phyloP scores from a whole-genome alignment of 1,284 basidiomycete genomes.

The Marasmius sp. region DNA sequence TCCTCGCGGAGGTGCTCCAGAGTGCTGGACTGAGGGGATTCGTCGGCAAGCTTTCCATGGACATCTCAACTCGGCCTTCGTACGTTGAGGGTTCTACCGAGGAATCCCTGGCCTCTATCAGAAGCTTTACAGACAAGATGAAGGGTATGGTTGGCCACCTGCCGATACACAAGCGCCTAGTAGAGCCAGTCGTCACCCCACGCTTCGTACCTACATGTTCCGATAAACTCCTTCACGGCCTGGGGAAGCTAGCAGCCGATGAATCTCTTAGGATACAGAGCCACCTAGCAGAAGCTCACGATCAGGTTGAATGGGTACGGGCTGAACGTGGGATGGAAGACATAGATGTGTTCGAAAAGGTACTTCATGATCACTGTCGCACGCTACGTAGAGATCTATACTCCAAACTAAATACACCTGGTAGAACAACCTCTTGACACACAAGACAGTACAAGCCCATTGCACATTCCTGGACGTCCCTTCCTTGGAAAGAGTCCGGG shows the following conservation, averaged over 20 bases:
- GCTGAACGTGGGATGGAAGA: conserved; percentile 62
- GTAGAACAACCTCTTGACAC: conserved; percentile 60
- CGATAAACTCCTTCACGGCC: conserved; percentile 57
- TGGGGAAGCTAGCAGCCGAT: conserved; percentile 50
- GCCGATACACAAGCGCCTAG: conserved; percentile 47
- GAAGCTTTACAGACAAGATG: conserved; percentile 58
- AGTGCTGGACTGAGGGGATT: conserved; percentile 72
- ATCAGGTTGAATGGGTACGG: conserved; percentile 71
- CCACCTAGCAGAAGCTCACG: conserved; percentile 75
- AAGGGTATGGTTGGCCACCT: conserved; percentile 38
- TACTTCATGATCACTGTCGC: conserved; percentile 20
- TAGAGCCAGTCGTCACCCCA: conserved; percentile 81
- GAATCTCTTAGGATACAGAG: conserved; percentile 62
- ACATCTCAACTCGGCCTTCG: conserved; percentile 67
- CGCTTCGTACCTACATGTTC: conserved; percentile 83
- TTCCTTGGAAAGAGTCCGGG: conserved; percentile 52
- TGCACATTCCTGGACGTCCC: conserved; percentile 70
- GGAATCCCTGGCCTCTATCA: conserved; percentile 49
- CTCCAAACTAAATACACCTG: not conserved
- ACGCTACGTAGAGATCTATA: not conserved
- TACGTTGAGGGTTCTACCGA: conserved; percentile 65
- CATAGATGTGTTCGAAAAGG: conserved; percentile 71
- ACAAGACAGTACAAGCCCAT: conserved; percentile 76
- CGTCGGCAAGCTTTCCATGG: conserved; percentile 86
- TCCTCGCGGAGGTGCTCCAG: conserved; percentile 74